Evolutionary conservation across 108 stramenopile species (phyloP).

Genomic region (Nitzschia sp.): DNA sequence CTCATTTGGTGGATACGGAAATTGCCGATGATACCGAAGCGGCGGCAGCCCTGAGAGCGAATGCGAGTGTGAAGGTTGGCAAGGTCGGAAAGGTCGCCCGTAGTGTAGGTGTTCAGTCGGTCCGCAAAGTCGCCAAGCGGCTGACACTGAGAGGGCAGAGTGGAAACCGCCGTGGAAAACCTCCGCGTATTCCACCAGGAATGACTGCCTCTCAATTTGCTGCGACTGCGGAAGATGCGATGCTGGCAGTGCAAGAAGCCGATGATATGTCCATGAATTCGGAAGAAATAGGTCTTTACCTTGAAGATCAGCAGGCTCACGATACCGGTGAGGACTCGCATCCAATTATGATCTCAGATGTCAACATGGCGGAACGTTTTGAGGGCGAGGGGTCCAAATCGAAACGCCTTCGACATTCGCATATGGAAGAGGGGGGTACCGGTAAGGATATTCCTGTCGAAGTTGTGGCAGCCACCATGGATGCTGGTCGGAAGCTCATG

Average conservation of each 20-base stretch:
- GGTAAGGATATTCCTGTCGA: conserved; percentile 48
- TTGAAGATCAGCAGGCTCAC: not conserved
- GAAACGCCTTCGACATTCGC: not conserved
- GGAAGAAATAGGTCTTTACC: not conserved
- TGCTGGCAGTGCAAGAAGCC: conserved; percentile 3
- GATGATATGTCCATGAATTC: not conserved
- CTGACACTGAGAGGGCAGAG: conserved; percentile 41
- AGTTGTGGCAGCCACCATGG: conserved; percentile 46
- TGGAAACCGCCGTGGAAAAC: conserved; percentile 70
- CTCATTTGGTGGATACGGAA: conserved; percentile 31
- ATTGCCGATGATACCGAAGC: conserved; percentile 82
- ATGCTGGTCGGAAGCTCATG: conserved; percentile 46
- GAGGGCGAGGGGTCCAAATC: conserved; percentile 7
- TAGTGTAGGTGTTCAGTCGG: conserved; percentile 56
- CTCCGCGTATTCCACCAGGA: conserved; percentile 59
- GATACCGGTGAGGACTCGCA: conserved; percentile 4
- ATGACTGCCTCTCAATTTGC: conserved; percentile 13
- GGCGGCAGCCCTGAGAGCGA: conserved; percentile 75
- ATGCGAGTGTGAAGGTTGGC: conserved; percentile 67
- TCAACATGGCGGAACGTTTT: not conserved
- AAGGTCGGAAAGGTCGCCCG: conserved; percentile 70
- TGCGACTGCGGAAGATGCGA: not conserved
- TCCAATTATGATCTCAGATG: conserved; percentile 1
- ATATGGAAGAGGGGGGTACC: conserved; percentile 10
- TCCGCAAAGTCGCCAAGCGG: conserved; percentile 62